A percentile compares a stretch with the other conserved stretches of the same genome.
Evolutionary conservation across 2,329 filamentous ascomycete species (phyloP).

Genomic region (Endoconidiophora polonica): DNA sequence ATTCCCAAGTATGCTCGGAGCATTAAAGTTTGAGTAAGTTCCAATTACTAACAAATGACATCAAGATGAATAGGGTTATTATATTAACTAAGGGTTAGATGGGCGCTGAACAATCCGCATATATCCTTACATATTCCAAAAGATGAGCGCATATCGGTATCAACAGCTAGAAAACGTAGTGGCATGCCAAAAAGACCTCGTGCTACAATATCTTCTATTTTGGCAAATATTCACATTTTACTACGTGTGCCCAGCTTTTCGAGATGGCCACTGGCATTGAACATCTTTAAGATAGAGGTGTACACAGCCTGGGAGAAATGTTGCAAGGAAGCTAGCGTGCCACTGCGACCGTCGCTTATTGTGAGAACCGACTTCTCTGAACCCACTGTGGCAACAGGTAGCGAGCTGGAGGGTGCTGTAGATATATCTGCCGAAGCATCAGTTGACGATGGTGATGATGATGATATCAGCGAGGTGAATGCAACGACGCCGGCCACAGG

Average conservation of each 20-base stretch:
- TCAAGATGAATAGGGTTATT: neutral
- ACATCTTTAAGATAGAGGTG: slow-evolving; percentile 61
- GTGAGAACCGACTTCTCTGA: slow-evolving; percentile 39
- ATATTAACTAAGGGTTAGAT: slow-evolving; percentile 32
- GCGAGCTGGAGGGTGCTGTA: neutral
- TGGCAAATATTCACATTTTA: slow-evolving; percentile 70
- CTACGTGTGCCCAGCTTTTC: slow-evolving; percentile 64
- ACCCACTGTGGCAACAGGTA: slow-evolving; percentile 8
- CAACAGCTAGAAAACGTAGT: slow-evolving; percentile 33
- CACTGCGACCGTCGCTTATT: slow-evolving; percentile 31
- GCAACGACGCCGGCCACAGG: slow-evolving; percentile 22
- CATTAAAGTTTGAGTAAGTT: slow-evolving; percentile 80
- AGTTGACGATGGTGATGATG: neutral
- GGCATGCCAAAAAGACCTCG: slow-evolving; percentile 40
- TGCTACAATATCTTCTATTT: slow-evolving; percentile 45
- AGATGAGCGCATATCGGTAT: slow-evolving; percentile 38
- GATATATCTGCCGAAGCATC: neutral
- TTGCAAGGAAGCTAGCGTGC: slow-evolving; percentile 31
- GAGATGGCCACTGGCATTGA: slow-evolving; percentile 65
- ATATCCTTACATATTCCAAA: slow-evolving; percentile 60
- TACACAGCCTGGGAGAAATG: slow-evolving; percentile 50
- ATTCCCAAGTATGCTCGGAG: slow-evolving; percentile 73
- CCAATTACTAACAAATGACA: neutral
- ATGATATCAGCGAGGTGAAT: neutral
- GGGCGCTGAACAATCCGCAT: slow-evolving; percentile 82